Evolutionary conservation across 495 filamentous ascomycete species (phyloP), one percentile per base, ranked within the genome.

Genomic region (Talaromyces stipitatus): DNA sequence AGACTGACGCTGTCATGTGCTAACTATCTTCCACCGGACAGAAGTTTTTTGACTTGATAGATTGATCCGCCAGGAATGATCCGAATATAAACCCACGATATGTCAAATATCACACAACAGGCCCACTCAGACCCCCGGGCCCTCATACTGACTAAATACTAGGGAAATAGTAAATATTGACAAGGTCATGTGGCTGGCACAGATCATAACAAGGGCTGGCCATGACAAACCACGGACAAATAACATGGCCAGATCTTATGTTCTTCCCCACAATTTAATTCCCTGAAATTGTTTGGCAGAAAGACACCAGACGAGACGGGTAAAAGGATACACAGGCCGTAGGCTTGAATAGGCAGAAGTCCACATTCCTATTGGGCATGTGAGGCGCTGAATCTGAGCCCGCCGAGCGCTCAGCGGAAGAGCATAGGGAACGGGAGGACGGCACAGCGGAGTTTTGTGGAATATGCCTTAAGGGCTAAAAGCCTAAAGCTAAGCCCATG

Each of bases 111-210:
- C 45, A 48, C 45, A 48, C 20, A 48, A 20, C 45, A 23, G 20
- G 22, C 20, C 18, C 4, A 0, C 18, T 16, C 36, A 20, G 18
- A 16, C 9, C 36, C 36, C 36, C 36, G 36, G 36, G 36, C 36
- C 36, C 18, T 16, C 36, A 41, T 41, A 20, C 18, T 41, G 36
- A 41, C 36, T 41, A 38, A 38, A 12, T 41, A n/a, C n/a, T n/a
- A n/a, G n/a, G n/a, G n/a, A 11, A 48, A 48, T 5, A 23, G 45
- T 48, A 24, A 26, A 48, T 24, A 48, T 48, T 48, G 18, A 27
- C 20, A 14, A 48, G 45, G 45, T 48, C 45, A 48, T 48, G 45
- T 48, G 45, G 45, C 45, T 48, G 45, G 45, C 45, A 48, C 20
- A 48, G 24, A 48, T 48, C 20, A 26, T 24, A 48, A 48, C 24